These are phyloP conservation scores for Berkeleyomyces basicola DNA, from an alignment of 2,329 filamentous ascomycete genomes.

Conservation along the genomic window DNA sequence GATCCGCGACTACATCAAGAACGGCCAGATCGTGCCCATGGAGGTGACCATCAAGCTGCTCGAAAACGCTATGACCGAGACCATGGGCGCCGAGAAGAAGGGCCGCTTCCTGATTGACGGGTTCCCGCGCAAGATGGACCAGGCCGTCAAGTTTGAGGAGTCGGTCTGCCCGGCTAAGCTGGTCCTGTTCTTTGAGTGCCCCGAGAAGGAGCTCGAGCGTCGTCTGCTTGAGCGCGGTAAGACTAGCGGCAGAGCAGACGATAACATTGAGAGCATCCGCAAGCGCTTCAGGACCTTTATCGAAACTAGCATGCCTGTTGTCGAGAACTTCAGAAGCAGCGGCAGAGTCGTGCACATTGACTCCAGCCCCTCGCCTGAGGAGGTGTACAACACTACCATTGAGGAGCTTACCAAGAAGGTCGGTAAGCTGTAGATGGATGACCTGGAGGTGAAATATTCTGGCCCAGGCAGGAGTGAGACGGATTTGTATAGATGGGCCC, in stretches of 20 bases:
- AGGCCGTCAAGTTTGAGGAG: slow-evolving; percentile 86
- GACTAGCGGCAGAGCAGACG: slow-evolving; percentile 80
- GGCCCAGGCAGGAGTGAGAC: not conserved
- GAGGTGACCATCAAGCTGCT: slow-evolving; percentile 88
- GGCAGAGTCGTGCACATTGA: slow-evolving; percentile 66
- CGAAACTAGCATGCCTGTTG: slow-evolving; percentile 95
- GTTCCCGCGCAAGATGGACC: slow-evolving; percentile 94
- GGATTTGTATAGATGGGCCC: not conserved
- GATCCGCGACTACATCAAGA: slow-evolving; percentile 84
- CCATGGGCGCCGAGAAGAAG: slow-evolving; percentile 38
- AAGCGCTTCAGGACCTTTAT: slow-evolving; percentile 92
- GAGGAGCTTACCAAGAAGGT: slow-evolving; percentile 33
- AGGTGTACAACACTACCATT: slow-evolving; percentile 38
- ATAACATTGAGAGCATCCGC: slow-evolving; percentile 88
- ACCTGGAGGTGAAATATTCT: no score
- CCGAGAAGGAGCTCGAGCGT: slow-evolving; percentile 73
- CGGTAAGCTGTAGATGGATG: slow-evolving; percentile 19
- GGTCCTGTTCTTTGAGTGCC: slow-evolving; percentile 88
- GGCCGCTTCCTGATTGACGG: slow-evolving; percentile 64
- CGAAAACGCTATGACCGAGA: slow-evolving; percentile 76
- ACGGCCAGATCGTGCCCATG: slow-evolving; percentile 96
- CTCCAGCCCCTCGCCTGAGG: slow-evolving; percentile 50
- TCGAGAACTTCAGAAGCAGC: slow-evolving; percentile 64
- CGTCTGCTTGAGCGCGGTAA: slow-evolving; percentile 77
- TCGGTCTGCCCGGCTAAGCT: slow-evolving; percentile 68